Evolutionary conservation across 345 rosid genomes (phyloP), one percentile per base, ranked within the genome.

Genomic region (Luvunga scandens): DNA sequence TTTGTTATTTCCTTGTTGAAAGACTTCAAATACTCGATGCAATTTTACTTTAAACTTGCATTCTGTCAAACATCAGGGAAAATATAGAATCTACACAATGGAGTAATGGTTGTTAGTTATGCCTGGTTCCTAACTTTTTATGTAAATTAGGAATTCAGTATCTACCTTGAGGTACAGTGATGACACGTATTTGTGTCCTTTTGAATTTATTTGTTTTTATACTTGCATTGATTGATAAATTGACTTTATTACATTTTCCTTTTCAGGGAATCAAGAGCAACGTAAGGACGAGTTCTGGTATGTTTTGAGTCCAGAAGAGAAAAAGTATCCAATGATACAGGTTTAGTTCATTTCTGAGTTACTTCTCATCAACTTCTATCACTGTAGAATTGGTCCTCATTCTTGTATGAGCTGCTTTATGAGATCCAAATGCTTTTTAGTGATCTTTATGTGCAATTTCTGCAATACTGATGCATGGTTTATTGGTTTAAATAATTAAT

Each of bases 211-310:
- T 39, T 6, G 16, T 72, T 75, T 66, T 42, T 68, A 34, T 74
- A 18, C 42, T 61, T 67, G 7, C 10, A 75, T 25, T 36, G 38
- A 53, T 72, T 68, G 27, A 6, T 30, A 33, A 63, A 16, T 74
- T 73, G 50, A 73, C 55, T 75, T 48, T 16, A 38, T 12, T 72
- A 22, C 8, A 16, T 67, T 64, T 22, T 39, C 61, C 31, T 79
- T 78, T 76, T 56, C 84, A 93, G 98, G 99, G 99, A 77, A 86
- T 93, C 59, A 91, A 91, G 87, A 93, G 99, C 79, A 86, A 90
- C 69, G 99, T 93, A 53, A 91, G 98, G 81, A 95, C 97, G 68
- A 95, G 99, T 86, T 93, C 99, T 39, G 99, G 99, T 77, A 95
- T 93, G 99, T 95, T 95, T 77, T 95, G 83, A 89, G 72, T 65